Evolutionary conservation across 108 stramenopile species (phyloP).

Genomic region (Mayamaea pseudoterrestris): DNA sequence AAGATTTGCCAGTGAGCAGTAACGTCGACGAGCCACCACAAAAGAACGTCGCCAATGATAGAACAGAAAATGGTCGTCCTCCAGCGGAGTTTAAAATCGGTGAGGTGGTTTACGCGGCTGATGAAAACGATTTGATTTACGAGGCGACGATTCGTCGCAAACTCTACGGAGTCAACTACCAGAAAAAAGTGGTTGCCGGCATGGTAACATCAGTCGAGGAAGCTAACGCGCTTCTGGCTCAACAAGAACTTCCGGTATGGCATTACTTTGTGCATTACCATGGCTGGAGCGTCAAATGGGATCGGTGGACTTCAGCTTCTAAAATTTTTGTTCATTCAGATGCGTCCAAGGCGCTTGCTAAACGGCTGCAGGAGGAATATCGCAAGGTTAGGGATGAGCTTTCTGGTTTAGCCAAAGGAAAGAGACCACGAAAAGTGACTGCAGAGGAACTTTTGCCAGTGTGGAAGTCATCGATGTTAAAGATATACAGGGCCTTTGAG

Average conservation of each 20-base stretch:
- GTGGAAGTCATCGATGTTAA: conserved; percentile 19
- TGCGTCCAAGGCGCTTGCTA: conserved; percentile 19
- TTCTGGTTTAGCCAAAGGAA: conserved; percentile 1
- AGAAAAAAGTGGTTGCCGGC: conserved; percentile 10
- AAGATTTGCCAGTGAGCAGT: no score
- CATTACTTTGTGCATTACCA: conserved; percentile 67
- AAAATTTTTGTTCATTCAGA: conserved; percentile 30
- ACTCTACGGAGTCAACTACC: conserved; percentile 23
- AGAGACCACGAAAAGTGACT: background rate
- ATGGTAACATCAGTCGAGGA: conserved; percentile 6
- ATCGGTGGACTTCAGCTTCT: conserved; percentile 58
- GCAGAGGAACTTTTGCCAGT: conserved; percentile 18
- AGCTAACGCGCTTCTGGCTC: conserved; percentile 8
- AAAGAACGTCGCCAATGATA: no score
- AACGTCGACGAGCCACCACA: no score
- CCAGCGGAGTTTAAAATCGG: conserved; percentile 13
- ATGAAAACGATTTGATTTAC: conserved; percentile 49
- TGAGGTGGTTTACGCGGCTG: conserved; percentile 42
- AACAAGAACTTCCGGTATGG: conserved; percentile 18
- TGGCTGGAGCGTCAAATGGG: conserved; percentile 71
- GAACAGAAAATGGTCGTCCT: conserved; percentile 2
- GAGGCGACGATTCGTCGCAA: conserved; percentile 33
- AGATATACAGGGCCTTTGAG: conserved; percentile 14
- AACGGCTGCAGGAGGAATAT: conserved; percentile 25
- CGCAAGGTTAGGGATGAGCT: conserved; percentile 13